Conservation (phyloP, 805 yeast genomes). For the Suhomyces xylopsoci region DNA sequence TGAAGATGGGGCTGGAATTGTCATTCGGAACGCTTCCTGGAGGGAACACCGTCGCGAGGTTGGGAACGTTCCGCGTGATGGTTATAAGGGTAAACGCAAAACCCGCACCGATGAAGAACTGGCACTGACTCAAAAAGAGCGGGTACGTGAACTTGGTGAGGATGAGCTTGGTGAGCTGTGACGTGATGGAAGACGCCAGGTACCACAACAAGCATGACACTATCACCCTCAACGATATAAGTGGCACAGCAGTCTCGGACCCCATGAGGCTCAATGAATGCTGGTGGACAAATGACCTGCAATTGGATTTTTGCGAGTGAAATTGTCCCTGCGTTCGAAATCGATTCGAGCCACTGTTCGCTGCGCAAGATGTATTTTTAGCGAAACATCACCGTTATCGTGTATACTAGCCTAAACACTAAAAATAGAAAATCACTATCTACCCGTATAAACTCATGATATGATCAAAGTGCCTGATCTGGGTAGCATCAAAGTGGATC, state of each 20-base stretch:
- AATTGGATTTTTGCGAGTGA: background rate
- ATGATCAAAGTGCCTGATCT: background rate
- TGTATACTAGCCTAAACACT: background rate
- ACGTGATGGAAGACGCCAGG: conserved; percentile 56
- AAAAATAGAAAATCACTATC: background rate
- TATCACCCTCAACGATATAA: conserved; percentile 35
- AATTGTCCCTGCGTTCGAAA: background rate
- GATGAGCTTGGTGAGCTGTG: conserved; percentile 60
- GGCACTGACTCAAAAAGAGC: conserved; percentile 61
- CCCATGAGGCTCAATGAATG: conserved; percentile 1
- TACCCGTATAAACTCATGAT: background rate
- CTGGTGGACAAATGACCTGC: background rate
- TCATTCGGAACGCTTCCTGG: conserved; percentile 51
- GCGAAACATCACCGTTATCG: background rate
- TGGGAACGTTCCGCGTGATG: conserved; percentile 29
- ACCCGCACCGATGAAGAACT: conserved; percentile 51
- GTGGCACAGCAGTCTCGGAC: conserved; percentile 19
- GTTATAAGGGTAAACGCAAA: conserved; percentile 40
- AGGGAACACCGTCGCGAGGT: conserved; percentile 43
- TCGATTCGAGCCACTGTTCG: background rate
- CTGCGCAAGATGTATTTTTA: background rate
- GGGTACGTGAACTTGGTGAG: conserved; percentile 58
- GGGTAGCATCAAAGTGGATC: background rate
- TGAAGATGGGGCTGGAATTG: conserved; percentile 18
- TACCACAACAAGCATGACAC: conserved; percentile 59